Evolutionary conservation across 2,329 filamentous ascomycete genomes (phyloP), one percentile per base, ranked within the genome.

Genomic region (Emmonsiellopsis sp.): DNA sequence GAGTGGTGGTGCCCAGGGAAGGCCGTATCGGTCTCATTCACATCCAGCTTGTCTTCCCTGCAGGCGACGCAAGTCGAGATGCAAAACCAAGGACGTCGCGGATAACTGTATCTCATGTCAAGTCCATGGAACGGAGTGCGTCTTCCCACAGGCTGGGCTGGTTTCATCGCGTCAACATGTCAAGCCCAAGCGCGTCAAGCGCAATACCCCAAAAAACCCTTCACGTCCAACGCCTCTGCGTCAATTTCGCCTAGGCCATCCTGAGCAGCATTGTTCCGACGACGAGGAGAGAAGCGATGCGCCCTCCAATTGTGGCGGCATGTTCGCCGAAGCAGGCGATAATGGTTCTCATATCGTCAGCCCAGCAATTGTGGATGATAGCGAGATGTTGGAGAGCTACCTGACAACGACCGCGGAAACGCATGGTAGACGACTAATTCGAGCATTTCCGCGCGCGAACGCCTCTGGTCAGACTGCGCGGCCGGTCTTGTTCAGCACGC

Each of bases 11-110:
- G 15, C 13, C 38, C 49, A 59, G 53, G 58, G 57, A 15, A 67
- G 79, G 20, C 78, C 78, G 2, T 81, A 81, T 59, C 70, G 78
- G 52, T 81, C 78, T 5, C 78, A 81, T 61, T 67, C 76, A 38
- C 73, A 73, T 34, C 79, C 78, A 7, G 79, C 79, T 1, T 81
- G 79, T 63, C 61, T 76, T 5, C 67, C 75, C 7, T 82, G 79
- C 57, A 72, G 78, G 30, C 72, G 72, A 49, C 73, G 79, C 46
- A 80, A 81, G 61, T 78, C 77, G 1, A 70, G 79, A 50, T 81
- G 79, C 60, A 76, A 75, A 49, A 72, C 75, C 10, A 74, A 76
- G 55, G 58, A 70, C 11, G 63, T 69, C 8, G 67, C 72, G 0
- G 59, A 68, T 11, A 63, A 67, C 5, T 81, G 79, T 57, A 61